Evolutionary conservation across 768 basidiomycete genomes (phyloP).

Genomic region (Trametes villosa): DNA sequence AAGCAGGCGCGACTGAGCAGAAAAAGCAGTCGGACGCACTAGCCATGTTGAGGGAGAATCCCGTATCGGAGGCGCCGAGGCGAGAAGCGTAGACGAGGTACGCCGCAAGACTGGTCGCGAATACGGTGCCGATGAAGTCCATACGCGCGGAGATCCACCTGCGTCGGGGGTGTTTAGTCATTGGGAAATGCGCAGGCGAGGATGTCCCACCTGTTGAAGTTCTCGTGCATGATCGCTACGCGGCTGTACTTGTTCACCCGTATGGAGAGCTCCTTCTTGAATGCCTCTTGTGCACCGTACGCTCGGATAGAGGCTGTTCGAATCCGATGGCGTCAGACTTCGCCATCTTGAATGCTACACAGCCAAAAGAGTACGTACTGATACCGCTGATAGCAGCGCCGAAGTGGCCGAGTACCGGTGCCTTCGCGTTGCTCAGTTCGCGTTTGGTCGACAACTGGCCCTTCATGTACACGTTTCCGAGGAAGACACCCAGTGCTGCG

Average conservation of each 20-base stretch:
- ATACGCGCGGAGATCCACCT: slow-evolving; percentile 37
- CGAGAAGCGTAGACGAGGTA: slow-evolving; percentile 54
- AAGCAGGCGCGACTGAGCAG: slow-evolving; percentile 31
- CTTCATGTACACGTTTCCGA: slow-evolving; percentile 55
- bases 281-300: slow-evolving; percentile 59
- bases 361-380: slow-evolving; percentile 30
- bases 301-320: slow-evolving; percentile 61
- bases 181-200: background rate
- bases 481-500: slow-evolving; percentile 40
- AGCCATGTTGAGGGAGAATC: slow-evolving; percentile 62
- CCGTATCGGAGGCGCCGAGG: slow-evolving; percentile 45
- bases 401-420: slow-evolving; percentile 54
- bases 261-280: slow-evolving; percentile 47
- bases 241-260: slow-evolving; percentile 60
- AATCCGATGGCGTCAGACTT: background rate
- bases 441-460: slow-evolving; percentile 61
- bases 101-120: slow-evolving; percentile 56
- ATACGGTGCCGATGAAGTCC: slow-evolving; percentile 59
- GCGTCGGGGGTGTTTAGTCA: background rate
- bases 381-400: slow-evolving; percentile 56
- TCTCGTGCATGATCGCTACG: slow-evolving; percentile 52
- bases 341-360: too few relatives aligned
- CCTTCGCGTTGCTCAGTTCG: slow-evolving; percentile 52
- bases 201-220: slow-evolving; percentile 29
- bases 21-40: slow-evolving; percentile 30